Evolutionary conservation across 108 stramenopile genomes (phyloP).

Genomic region (Conticribra guillardii): DNA sequence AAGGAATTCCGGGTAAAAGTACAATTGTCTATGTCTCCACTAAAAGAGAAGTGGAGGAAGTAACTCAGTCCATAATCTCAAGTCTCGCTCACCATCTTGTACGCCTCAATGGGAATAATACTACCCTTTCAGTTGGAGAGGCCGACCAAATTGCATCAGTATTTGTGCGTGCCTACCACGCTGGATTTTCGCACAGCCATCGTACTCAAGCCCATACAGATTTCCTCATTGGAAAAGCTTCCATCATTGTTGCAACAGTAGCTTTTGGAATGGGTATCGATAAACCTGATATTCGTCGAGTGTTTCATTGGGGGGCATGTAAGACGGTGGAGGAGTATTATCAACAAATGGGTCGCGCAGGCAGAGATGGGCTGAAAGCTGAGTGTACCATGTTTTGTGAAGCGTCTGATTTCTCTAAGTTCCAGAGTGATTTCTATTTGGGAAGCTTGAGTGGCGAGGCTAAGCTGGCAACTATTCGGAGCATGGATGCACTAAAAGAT

Average conservation of each 20-base stretch:
- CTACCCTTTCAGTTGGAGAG: constrained; percentile 11
- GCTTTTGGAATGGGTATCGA: constrained; percentile 99
- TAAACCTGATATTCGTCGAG: constrained; percentile 82
- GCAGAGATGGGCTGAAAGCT: constrained; percentile 89
- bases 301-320: constrained; percentile 90
- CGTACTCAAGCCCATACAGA: constrained; percentile 67
- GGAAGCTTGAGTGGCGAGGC: constrained; percentile 55
- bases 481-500: constrained; percentile 59
- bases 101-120: constrained; percentile 10
- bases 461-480: constrained; percentile 38
- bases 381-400: constrained; percentile 72
- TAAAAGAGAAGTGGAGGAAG: constrained; percentile 54
- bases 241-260: constrained; percentile 92
- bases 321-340: constrained; percentile 95
- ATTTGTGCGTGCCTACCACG: constrained; percentile 77
- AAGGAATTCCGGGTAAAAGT: constrained; percentile 36
- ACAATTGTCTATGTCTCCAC: constrained; percentile 88
- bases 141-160: constrained; percentile 25
- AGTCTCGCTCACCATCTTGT: constrained; percentile 25
- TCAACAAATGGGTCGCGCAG: constrained; percentile 97
- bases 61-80: constrained; percentile 22
- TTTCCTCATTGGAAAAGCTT: constrained; percentile 80
- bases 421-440: constrained; percentile 77
- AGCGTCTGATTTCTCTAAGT: constrained; percentile 67
- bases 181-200: constrained; percentile 63